Evolutionary conservation across 257 asterid genomes (phyloP).

Genomic region (Primulina tabacum): DNA sequence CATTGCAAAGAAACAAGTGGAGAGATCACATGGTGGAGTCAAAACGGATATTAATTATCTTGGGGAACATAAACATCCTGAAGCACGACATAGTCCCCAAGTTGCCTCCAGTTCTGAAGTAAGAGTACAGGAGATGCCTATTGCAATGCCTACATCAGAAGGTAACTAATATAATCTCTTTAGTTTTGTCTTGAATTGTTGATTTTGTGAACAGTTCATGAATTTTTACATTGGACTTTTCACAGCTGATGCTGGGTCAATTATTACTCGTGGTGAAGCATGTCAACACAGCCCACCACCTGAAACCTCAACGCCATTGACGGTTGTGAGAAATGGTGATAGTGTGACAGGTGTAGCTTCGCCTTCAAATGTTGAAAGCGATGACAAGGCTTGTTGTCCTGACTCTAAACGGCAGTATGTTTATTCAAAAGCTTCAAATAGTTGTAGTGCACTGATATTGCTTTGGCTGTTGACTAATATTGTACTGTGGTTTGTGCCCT

Average conservation of each 20-base stretch:
- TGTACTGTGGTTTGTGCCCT: conserved; percentile 25
- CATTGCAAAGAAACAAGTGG: conserved; percentile 78
- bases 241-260: conserved; percentile 43
- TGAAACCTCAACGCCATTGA: conserved; percentile 29
- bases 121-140: conserved; percentile 32
- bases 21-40: conserved; percentile 74
- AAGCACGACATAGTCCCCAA: conserved; percentile 53
- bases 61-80: conserved; percentile 70
- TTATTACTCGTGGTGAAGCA: conserved; percentile 27
- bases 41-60: conserved; percentile 67
- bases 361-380: conserved; percentile 34
- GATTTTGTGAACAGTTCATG: conserved; percentile 10
- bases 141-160: conserved; percentile 28
- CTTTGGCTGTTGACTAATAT: conserved; percentile 17
- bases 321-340: conserved; percentile 35
- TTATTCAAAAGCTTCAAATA: conserved; percentile 20
- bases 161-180: conserved; percentile 37
- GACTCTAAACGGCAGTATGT: conserved; percentile 72
- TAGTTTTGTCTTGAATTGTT: neutral
- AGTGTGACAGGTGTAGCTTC: conserved; percentile 32
- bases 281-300: conserved; percentile 35
- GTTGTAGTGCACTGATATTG: conserved; percentile 9
- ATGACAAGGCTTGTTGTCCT: conserved; percentile 41
- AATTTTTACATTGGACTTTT: conserved; percentile 25
- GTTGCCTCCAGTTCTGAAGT: conserved; percentile 36